Base-by-base conservation (phyloP, 2,329 filamentous ascomycete genomes). In the Sclerotinia glacialis region DNA sequence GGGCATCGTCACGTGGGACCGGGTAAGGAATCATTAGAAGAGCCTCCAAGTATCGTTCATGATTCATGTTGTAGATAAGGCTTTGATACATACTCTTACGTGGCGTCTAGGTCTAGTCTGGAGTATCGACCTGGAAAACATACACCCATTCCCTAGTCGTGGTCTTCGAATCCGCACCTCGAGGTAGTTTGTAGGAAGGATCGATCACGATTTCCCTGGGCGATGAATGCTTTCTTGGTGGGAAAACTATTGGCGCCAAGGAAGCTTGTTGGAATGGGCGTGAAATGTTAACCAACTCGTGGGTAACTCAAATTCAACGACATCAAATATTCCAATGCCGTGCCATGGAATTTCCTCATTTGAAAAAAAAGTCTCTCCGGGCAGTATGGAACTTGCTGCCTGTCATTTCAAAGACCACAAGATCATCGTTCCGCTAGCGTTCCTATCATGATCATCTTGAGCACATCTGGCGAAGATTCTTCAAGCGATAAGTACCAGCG, bases 281-380 rank as follows among this genome's bases (percentile, higher is more conserved):
- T 53, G 31, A 18, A 49, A 5, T 34, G 31, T 23, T 12, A 60
- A 9, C 42, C n/a, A 49, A n/a, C n/a, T 40, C 31, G 14, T 40
- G 12, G 37, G 12, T 18, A 59, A 59, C 42, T 56, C 53, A 65
- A 65, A 65, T 65, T 59, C 31, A 58, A 65, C 63, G 63, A 59
- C 63, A 59, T 65, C 42, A 46, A 21, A 65, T 8, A 28, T 23
- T 12, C 40, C 16, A 34, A 37, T n/a, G 26, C 26, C 9, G n/a
- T 7, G 44, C 21, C 2, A 47, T 37, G 31, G n/a, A 21, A 49
- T 49, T 40, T 49, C 5, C 28, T 49, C 21, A 26, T 31, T 60
- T 16, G 58, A 60, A 49, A 12, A 47, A 47, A n/a, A 37, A 11
- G 37, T n/a, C 44, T 37, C 40, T 14, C 14, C 58, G 4, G n/a